Evolutionary conservation across 176 grass and related monocot genomes (phyloP), one percentile per base, ranked within the genome.

Genomic region (Poa pratensis): DNA sequence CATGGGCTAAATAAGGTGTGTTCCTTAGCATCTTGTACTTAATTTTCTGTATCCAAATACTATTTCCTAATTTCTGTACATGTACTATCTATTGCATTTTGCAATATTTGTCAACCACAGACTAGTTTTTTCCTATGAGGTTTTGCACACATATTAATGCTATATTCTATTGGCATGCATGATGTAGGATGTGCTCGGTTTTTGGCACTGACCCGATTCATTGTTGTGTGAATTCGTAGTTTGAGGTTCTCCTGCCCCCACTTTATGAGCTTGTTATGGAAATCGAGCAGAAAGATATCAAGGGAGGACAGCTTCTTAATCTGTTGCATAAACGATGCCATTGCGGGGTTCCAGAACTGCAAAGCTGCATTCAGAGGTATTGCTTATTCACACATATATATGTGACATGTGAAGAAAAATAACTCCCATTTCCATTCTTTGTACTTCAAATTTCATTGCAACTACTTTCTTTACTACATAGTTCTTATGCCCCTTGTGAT

Each of bases 301-400:
- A 83, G 81, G 96, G 96, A 73, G 93, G 96, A 80, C 87, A 96
- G 60, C 93, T 99, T 78, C 93, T 99, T 64, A 99, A 94, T 71
- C 88, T 99, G 87, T 84, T 99, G 84, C 91, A 99, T 77, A 94
- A 96, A 87, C 71, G 88, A 57, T 96, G 91, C 86, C 93, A 96
- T 79, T 99, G 93, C 63, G 96, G 93, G 9, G 90, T 96, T 74
- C 93, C 96, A 79, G 96, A 99, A 90, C 90, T 99, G 88, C 96
- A 99, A 92, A 93, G 78, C 76, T 96, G 96, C 84, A 99, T 96
- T 51, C 93, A 94, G 85, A 94, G 93, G 96, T 99, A 91, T 58
- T 53, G 9, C 48, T 9, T 75, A 75, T 53, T 54, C 24, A 78
- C 49, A 37, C 5, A 28, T 62, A 60, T 35, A 40, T 37, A 30